Base-by-base conservation (phyloP, 306 rosid genomes). In the Sechiopsis laciniata region DNA sequence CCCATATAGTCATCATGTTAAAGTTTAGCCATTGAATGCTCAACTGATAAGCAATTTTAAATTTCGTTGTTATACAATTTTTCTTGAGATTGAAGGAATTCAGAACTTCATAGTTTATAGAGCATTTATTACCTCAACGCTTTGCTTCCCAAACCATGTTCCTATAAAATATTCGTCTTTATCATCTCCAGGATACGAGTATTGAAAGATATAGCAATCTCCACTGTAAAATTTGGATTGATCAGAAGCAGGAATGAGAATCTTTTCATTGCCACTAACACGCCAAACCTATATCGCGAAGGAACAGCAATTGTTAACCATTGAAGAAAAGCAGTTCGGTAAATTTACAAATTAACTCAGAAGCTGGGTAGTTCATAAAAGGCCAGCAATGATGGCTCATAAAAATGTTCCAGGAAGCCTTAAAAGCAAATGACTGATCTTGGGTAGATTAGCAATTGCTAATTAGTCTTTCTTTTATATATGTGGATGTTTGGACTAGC, bases 111-210 rank as follows among this genome's bases (percentile, higher is more conserved):
- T n/a, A n/a, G n/a, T n/a, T n/a, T n/a, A n/a, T 72, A n/a, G 16
- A 71, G 22, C 62, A 78, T 77, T 32, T 64, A 75, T 79, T 85
- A 95, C 99, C 97, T 95, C 97, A 76, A 87, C 84, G 22, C 99
- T 95, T 61, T 48, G 84, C 62, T 83, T 87, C 75, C 99, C 99
- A 74, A 91, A 79, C 99, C 99, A 95, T 74, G 95, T 89, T 84
- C 95, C 96, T 67, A 88, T 75, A 54, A 95, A 91, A 76, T 84
- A 69, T 53, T 95, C 99, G 71, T 95, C 99, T 81, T 78, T 89
- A 76, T 95, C 97, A 55, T 95, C 97, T 76, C 99, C 99, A 5
- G 97, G 87, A 76, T 91, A 95, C 53, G 99, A 72, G 78, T 95
- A 95, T 77, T 88, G 96, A 80, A 95, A 85, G 78, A 95, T 83